Percentiles rank a stretch among this genome's conserved stretches.
Conservation (phyloP, 805 yeast species). For the Ogataea haglerorum region DNA sequence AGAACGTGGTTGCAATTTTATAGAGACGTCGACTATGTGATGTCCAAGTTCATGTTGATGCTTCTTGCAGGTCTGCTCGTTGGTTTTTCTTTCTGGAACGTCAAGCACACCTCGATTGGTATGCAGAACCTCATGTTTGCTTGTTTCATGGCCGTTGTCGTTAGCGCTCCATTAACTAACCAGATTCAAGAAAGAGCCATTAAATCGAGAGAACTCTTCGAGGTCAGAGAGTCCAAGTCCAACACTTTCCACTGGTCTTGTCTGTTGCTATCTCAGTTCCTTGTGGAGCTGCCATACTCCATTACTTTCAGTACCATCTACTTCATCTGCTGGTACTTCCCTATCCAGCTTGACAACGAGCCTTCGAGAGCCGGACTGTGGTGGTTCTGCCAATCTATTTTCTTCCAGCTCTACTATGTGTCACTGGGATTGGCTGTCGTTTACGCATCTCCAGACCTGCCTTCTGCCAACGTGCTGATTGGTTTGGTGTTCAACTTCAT, state of each 20-base stretch:
- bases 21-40: slow-evolving; percentile 47
- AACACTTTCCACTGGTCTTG: slow-evolving; percentile 73
- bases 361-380: slow-evolving; percentile 47
- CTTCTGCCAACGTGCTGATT: slow-evolving; percentile 60
- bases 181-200: slow-evolving; percentile 62
- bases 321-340: slow-evolving; percentile 38
- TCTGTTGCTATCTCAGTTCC: slow-evolving; percentile 49
- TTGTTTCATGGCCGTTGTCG: slow-evolving; percentile 50
- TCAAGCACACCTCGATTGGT: slow-evolving; percentile 48
- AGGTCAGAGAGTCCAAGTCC: slow-evolving; percentile 66
- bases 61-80: slow-evolving; percentile 42
- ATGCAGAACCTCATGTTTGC: slow-evolving; percentile 58
- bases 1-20: slow-evolving; percentile 43
- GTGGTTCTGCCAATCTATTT: slow-evolving; percentile 33
- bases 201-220: slow-evolving; percentile 57
- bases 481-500: slow-evolving; percentile 55
- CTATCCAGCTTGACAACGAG: slow-evolving; percentile 34
- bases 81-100: slow-evolving; percentile 62
- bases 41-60: slow-evolving; percentile 42
- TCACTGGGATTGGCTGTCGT: slow-evolving; percentile 52
- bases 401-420: slow-evolving; percentile 44
- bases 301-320: slow-evolving; percentile 47
- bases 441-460: slow-evolving; percentile 62
- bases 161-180: slow-evolving; percentile 57
- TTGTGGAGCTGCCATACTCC: slow-evolving; percentile 62